Base-by-base conservation (phyloP, 2,329 filamentous ascomycete genomes). In the Hysterium pulicare region DNA sequence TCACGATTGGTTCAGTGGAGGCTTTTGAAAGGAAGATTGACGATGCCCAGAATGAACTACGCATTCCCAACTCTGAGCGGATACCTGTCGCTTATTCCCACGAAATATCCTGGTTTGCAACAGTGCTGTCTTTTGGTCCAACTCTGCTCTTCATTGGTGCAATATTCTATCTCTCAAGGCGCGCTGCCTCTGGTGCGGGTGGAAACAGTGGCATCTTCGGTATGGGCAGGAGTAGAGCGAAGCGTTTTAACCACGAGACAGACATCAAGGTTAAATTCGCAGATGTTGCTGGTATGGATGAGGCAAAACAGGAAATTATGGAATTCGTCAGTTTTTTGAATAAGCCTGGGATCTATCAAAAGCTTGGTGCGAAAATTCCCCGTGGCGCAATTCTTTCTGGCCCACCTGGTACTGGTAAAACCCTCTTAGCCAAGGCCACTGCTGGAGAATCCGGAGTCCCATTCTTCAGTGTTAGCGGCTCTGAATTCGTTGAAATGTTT, bases 401-500 rank as follows among this genome's bases (percentile, higher is more conserved):
- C n/a, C 93, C 93, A 40, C 93, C 93, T 2, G 93, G 93, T 76
- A 98, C 93, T 36, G 93, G 93, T 83, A 98, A 98, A 75, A 98
- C 93, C 2, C 74, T 98, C 48, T 81, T 98, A 34, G 93, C 93
- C 49, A 98, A 98, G 74, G 93, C 93, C 11, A 98, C 93, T 8
- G 93, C 93, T 38, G 93, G 93, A 64, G 93, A 98, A 72, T 96
- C 93, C 20, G 86, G 87, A 33, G 93, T 98, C 23, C 93, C 93
- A 0, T 98, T 98, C 78, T 98, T 90, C 78, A 95, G 88, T 60
- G 93, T 98, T 57, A 96, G 90, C 67, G 93, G 93, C 64, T 98
- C 93, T 37, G 93, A 98, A 67, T 98, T 98, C 63, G 91, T 98
- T 23, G 93, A 98, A 72, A 98, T 98, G 91, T 98, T 98, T 64